phyloP scores from a whole-genome alignment of 371 early-diverging fungal genomes.

The Fennellomyces sp. region DNA sequence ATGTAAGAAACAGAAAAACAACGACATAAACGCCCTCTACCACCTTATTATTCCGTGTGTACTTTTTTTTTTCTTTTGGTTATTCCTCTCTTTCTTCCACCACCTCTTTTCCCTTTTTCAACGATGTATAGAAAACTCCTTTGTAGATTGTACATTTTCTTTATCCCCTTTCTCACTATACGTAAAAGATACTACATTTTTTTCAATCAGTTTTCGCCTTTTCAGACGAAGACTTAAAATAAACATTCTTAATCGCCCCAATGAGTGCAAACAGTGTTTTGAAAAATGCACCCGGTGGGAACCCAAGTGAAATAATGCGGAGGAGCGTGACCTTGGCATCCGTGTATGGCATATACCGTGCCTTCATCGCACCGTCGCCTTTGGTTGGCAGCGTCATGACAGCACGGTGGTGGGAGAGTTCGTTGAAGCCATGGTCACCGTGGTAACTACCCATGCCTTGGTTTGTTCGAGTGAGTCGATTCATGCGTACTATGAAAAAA shows the following conservation, averaged over 20 bases:
- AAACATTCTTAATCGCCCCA: no score
- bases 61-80: conserved; percentile 2
- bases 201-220: no score
- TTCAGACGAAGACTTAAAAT: no score
- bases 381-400: conserved; percentile 52
- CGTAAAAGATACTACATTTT: background rate
- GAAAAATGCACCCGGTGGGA: no score
- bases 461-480: no score
- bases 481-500: no score
- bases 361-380: conserved; percentile 42
- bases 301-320: no score
- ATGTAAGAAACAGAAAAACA: conserved; percentile 6
- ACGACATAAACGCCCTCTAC: background rate
- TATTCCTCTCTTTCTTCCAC: background rate
- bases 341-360: conserved; percentile 53
- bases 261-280: no score
- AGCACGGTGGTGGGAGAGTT: conserved; percentile 68
- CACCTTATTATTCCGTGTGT: background rate
- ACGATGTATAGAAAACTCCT: conserved; percentile 6
- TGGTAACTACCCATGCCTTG: conserved; percentile 84
- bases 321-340: conserved; percentile 31
- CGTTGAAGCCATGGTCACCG: conserved; percentile 75
- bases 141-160: conserved; percentile 6
- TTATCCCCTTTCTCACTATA: background rate
- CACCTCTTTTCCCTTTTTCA: background rate